Evolutionary conservation across 2,329 filamentous ascomycete species (phyloP), one percentile per base, ranked within the genome.

Genomic region (Colletotrichum chrysophilum): DNA sequence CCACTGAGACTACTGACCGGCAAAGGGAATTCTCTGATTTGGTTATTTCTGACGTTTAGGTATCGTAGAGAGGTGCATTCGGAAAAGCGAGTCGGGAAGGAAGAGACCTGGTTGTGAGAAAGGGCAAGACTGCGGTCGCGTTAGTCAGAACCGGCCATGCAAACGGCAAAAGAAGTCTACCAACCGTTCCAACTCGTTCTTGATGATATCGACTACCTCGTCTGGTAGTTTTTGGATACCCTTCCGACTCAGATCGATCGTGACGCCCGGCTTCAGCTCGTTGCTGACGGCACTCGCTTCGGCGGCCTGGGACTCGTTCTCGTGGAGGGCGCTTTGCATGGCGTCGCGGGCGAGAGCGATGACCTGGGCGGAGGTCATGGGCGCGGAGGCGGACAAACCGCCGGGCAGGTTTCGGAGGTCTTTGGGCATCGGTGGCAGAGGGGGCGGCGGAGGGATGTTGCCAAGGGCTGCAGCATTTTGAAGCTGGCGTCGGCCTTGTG

Each of bases 51-150:
- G 77, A 96, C 92, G 80, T 96, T 96, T 76, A 96, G 90, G 82
- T 96, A 96, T 77, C 94, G 93, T 76, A 96, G 86, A 66, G 93
- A 94, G 56, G 91, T 93, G 85, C 94, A 96, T 85, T 96, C 94
- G 43, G 93, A 89, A 79, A 96, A 94, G 70, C 94, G 90, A 28
- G 87, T 81, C 7, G 94, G 94, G 62, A 96, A 91, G n/a, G 90
- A 88, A 36, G 91, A 89, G 74, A 96, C 88, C 79, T 91, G 92
- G 83, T 96, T 96, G 85, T 96, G 94, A n/a, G 94, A 95, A 78
- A 96, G 87, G 66, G 94, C 94, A 69, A 96, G 90, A 79, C 94
- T 96, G 81, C 56, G 48, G 72, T 61, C 77, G 64, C 43, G 65
- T 73, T 61, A 74, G 62, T n/a, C 18, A 62, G 12, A 18, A 32